phyloP scores from a whole-genome alignment of 1,139 yeast genomes.

The Yamadazyma kanchanaburiensis region DNA sequence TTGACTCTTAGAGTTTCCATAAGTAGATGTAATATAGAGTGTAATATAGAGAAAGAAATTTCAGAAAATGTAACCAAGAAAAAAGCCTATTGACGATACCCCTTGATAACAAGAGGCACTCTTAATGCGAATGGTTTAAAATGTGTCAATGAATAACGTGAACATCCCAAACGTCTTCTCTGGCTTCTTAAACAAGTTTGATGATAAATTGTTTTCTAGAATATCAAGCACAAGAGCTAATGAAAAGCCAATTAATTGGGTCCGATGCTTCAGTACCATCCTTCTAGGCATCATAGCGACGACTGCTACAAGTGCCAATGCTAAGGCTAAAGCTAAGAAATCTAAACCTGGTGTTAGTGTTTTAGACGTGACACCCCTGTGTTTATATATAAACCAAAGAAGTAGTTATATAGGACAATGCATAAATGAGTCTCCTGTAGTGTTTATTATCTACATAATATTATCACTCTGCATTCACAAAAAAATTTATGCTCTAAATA shows the following conservation, averaged over 20 bases:
- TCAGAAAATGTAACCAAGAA: too few relatives aligned
- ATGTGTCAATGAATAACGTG: slow-evolving; percentile 9
- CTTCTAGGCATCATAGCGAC: slow-evolving; percentile 26
- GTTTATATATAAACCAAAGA: slow-evolving; percentile 27
- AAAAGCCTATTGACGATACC: too few relatives aligned
- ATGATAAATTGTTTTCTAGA: background rate
- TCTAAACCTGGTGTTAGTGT: slow-evolving; percentile 17
- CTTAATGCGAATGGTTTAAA: slow-evolving; percentile 7
- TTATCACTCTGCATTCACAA: too few relatives aligned
- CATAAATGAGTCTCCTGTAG: background rate
- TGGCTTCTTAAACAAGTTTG: slow-evolving; percentile 12
- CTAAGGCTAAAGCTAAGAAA: slow-evolving; percentile 10
- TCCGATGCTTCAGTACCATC: slow-evolving; percentile 42
- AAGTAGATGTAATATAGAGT: too few relatives aligned
- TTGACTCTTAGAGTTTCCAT: too few relatives aligned
- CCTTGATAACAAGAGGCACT: slow-evolving; percentile 7
- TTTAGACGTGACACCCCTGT: slow-evolving; percentile 30
- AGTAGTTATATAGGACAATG: background rate
- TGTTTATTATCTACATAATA: too few relatives aligned
- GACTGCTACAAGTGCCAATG: slow-evolving; percentile 8
- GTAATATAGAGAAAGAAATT: too few relatives aligned
- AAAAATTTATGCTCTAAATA: too few relatives aligned
- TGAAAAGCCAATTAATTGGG: slow-evolving; percentile 35
- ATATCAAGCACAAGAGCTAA: slow-evolving; percentile 15
- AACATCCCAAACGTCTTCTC: slow-evolving; percentile 10